Evolutionary conservation across 108 stramenopile species (phyloP).

Genomic region (Fragilariopsis cylindrus): DNA sequence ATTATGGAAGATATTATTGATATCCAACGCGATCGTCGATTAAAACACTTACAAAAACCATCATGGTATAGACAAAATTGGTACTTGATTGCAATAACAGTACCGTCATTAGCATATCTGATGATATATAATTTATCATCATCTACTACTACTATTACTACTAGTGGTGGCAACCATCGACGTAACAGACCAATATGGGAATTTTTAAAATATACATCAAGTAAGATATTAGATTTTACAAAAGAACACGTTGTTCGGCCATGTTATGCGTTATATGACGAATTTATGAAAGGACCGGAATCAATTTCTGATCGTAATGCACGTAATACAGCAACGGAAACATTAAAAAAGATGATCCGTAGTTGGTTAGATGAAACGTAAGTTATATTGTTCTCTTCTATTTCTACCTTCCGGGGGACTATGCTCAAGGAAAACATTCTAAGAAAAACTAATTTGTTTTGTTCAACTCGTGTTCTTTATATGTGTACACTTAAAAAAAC

Average conservation of each 20-base stretch:
- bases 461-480: too few relatives aligned
- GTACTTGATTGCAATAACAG: slow-evolving; percentile 63
- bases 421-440: too few relatives aligned
- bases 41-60: slow-evolving; percentile 68
- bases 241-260: slow-evolving; percentile 73
- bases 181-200: neutral
- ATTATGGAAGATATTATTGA: slow-evolving; percentile 71
- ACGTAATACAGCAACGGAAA: slow-evolving; percentile 62
- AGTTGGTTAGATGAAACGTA: slow-evolving; percentile 85
- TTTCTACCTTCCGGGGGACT: too few relatives aligned
- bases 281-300: slow-evolving; percentile 64
- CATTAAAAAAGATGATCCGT: slow-evolving; percentile 81
- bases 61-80: slow-evolving; percentile 63
- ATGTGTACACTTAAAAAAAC: too few relatives aligned
- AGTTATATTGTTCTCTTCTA: slow-evolving; percentile 9
- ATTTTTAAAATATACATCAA: slow-evolving; percentile 24
- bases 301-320: slow-evolving; percentile 80
- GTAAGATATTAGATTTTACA: slow-evolving; percentile 52
- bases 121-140: slow-evolving; percentile 43
- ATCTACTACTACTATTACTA: neutral
- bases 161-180: neutral
- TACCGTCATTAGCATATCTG: slow-evolving; percentile 50
- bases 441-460: too few relatives aligned
- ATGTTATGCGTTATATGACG: slow-evolving; percentile 58
- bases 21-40: slow-evolving; percentile 64